Base-by-base conservation (phyloP, 768 basidiomycete species). In the Mycena rebaudengoi region DNA sequence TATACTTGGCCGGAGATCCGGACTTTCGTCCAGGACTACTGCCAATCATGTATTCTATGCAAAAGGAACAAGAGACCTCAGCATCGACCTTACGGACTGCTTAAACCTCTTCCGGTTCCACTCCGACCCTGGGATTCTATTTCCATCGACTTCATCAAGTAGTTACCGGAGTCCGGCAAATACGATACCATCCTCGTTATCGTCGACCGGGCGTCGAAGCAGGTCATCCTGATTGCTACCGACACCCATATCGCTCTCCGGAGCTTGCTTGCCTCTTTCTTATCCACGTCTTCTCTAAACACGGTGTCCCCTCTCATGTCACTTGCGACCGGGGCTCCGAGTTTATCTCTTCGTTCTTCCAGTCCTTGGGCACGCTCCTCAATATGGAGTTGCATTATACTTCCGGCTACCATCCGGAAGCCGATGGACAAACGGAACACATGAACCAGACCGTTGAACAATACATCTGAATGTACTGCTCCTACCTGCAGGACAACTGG, bases 91-190 rank as follows among this genome's bases (percentile, higher is more conserved):
- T 55, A 55, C 37, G 45, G 39, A 3, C 11, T 48, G 1, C 60
- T 79, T 43, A 43, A 71, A 32, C 70, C 69, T 44, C 56, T 80
- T 62, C 58, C 62, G 55, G 57, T 74, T 25, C 74, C 71, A 0
- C 7, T 35, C 20, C 49, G 44, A 2, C 74, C 73, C 2, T 75
- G 75, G 73, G 23, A 61, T 51, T 54, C 67, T 6, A 72, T 76
- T 32, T 62, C 65, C 13, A 72, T 76, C 62, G 75, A 76, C 46
- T 71, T 73, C 48, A 70, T 79, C 12, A 68, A 69, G 26, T 55
- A 73, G 13, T 65, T 75, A 4, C 74, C 73, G 4, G 4, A 16
- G 0, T 74, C 69, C 0, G 55, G 72, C 25, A 44, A 45, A 7
- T 57, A 18, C 21, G 26, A 45, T 43, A 16, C 21, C 44, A 57